phyloP scores from a whole-genome alignment of 169 alveolate genomes.

The Cystoisospora suis region DNA sequence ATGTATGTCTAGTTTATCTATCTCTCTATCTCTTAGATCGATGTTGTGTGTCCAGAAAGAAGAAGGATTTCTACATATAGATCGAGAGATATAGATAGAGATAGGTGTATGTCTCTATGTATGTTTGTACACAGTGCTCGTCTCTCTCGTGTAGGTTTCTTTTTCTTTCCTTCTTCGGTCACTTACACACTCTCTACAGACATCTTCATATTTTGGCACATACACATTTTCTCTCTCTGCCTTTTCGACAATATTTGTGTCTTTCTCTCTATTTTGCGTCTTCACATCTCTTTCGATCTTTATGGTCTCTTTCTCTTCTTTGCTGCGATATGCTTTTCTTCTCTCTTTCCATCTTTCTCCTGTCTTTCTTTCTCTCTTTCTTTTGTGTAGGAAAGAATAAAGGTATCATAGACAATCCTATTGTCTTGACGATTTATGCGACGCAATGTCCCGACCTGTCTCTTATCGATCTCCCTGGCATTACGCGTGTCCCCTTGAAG shows the following conservation, averaged over 20 bases:
- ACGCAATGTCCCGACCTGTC: constrained; percentile 97
- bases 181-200: neutral
- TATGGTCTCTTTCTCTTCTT: neutral
- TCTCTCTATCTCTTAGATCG: no score
- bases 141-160: no score
- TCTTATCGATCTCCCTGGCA: constrained; percentile 98
- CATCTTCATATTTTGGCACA: neutral
- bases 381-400: constrained; percentile 88
- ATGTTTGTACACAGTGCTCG: no score
- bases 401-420: constrained; percentile 97
- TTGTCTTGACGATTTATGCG: constrained; percentile 94
- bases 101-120: neutral
- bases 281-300: neutral
- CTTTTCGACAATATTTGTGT: neutral
- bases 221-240: neutral
- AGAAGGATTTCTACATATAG: no score
- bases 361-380: neutral
- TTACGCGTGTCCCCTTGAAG: constrained; percentile 93
- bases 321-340: neutral
- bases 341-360: neutral
- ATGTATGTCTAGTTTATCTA: no score
- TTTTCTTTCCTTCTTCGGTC: neutral
- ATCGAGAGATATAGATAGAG: no score
- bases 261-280: neutral
- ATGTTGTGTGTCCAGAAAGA: no score